Conservation (phyloP, 169 alveolate species). For the Plasmodium fragile region DNA sequence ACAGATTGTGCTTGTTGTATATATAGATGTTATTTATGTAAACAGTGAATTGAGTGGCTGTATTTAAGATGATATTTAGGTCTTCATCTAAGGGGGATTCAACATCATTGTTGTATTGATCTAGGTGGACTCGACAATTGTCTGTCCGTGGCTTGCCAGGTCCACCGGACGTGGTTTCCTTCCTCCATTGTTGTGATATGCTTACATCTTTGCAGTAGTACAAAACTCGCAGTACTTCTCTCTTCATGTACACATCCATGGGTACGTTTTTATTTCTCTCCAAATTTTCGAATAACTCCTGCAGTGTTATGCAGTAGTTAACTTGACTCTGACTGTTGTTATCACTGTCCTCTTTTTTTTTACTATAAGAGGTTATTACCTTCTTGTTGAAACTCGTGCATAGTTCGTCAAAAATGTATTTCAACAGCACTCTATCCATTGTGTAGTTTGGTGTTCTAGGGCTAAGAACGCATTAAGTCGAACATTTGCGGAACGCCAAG, state of each 20-base stretch:
- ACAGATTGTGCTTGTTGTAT: conserved; percentile 64
- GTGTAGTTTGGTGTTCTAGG: background rate
- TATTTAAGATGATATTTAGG: background rate
- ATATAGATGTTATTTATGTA: conserved; percentile 63
- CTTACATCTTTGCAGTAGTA: conserved; percentile 57
- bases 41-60: conserved; percentile 11
- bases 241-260: conserved; percentile 71
- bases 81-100: background rate
- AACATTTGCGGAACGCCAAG: background rate
- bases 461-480: background rate
- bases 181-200: conserved; percentile 1
- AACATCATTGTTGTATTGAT: conserved; percentile 30
- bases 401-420: conserved; percentile 44
- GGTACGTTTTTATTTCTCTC: conserved; percentile 47
- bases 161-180: background rate
- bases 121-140: background rate
- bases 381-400: conserved; percentile 57
- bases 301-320: conserved; percentile 40
- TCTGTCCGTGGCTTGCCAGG: background rate
- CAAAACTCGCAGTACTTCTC: conserved; percentile 28
- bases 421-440: conserved; percentile 45
- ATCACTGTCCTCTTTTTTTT: conserved; percentile 14
- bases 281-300: conserved; percentile 51
- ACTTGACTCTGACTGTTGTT: conserved; percentile 9
- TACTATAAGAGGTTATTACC: conserved; percentile 11